Evolutionary conservation across 208 protist genomes (phyloP).

Genomic region (Plasmodiophora brassicae): DNA sequence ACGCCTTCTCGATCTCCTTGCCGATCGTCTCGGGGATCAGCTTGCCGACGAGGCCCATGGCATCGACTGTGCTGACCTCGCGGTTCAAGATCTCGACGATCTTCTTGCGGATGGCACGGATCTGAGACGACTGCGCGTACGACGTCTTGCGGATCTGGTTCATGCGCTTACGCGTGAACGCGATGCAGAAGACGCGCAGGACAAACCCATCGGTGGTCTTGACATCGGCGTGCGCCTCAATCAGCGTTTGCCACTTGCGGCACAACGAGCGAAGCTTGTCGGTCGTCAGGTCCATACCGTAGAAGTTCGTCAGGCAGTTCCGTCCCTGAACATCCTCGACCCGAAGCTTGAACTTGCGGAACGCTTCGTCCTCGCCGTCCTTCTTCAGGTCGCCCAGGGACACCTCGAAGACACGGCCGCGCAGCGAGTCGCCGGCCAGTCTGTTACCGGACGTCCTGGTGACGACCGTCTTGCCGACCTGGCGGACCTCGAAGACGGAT

Average conservation of each 20-base stretch:
- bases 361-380: conserved; percentile 74
- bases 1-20: conserved; percentile 85
- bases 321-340: conserved; percentile 91
- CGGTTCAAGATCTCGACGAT: conserved; percentile 88
- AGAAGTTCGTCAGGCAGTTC: conserved; percentile 94
- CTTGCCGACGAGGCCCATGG: conserved; percentile 87
- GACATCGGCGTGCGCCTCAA: conserved; percentile 85
- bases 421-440: conserved; percentile 85
- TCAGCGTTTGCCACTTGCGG: conserved; percentile 96
- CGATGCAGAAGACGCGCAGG: conserved; percentile 92
- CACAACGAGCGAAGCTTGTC: conserved; percentile 93
- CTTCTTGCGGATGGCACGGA: conserved; percentile 81
- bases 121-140: conserved; percentile 91
- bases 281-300: conserved; percentile 94
- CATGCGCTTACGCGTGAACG: conserved; percentile 88
- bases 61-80: conserved; percentile 72
- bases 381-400: conserved; percentile 90
- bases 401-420: conserved; percentile 92
- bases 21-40: conserved; percentile 86
- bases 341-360: conserved; percentile 92
- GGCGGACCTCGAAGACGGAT: conserved; percentile 82
- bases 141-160: conserved; percentile 89
- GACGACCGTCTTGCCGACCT: conserved; percentile 92
- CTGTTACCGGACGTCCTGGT: conserved; percentile 85
- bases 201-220: conserved; percentile 93